Evolutionary conservation across 192 early-diverging fungal species (phyloP).

Genomic region (Umbelopsis sp.): DNA sequence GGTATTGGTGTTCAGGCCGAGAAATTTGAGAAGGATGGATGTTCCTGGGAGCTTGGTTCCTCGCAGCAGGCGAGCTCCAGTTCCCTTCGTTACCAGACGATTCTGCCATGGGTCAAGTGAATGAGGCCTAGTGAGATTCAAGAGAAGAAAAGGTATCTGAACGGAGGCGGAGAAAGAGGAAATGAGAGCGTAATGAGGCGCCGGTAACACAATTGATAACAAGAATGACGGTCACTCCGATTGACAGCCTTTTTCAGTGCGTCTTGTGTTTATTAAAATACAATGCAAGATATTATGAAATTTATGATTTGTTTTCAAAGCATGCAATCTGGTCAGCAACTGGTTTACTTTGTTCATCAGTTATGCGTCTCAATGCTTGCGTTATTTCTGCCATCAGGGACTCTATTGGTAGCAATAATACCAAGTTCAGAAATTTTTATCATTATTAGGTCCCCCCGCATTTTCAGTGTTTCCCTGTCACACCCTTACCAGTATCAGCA

Average conservation of each 20-base stretch:
- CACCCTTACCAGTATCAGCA: slow-evolving; percentile 33
- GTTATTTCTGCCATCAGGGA: slow-evolving; percentile 46
- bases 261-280: too few relatives aligned
- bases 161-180: slow-evolving; percentile 4
- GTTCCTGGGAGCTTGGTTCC: slow-evolving; percentile 15
- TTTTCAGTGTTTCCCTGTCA: background rate
- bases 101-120: slow-evolving; percentile 6
- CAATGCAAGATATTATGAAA: too few relatives aligned
- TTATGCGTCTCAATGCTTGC: slow-evolving; percentile 45
- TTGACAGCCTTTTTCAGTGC: background rate
- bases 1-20: background rate
- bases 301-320: background rate
- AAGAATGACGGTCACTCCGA: background rate
- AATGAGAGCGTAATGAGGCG: slow-evolving; percentile 1
- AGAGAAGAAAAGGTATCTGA: background rate
- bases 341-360: slow-evolving; percentile 43
- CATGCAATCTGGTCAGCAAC: background rate
- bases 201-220: background rate
- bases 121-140: background rate
- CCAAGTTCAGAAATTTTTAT: slow-evolving; percentile 12
- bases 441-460: background rate
- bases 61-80: background rate
- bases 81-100: background rate
- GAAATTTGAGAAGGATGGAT: slow-evolving; percentile 30
- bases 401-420: slow-evolving; percentile 24